Base-by-base conservation (phyloP, 345 rosid genomes). In the Sonneratia alba region DNA sequence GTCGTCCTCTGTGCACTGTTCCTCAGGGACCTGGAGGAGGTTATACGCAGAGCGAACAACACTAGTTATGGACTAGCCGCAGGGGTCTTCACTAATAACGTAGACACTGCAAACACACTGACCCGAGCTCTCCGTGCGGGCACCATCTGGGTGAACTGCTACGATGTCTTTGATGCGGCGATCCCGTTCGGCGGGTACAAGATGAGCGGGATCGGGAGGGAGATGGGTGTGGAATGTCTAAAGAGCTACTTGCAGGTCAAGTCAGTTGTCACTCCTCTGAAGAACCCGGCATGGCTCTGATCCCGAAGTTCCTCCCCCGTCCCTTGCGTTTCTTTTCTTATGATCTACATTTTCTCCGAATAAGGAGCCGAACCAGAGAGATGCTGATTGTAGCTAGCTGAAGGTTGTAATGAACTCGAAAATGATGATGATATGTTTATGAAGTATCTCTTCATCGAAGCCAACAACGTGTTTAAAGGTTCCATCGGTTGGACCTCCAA, bases 181-280 rank as follows among this genome's bases (percentile, higher is more conserved):
- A 83, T 91, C 74, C 98, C 98, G 40, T 91, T 94, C 72, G 98
- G 97, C 16, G 98, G 98, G 47, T 94, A 82, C 81, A 94, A 94
- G 82, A 90, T 90, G 96, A 94, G 96, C 70, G 98, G 98, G 7
- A 79, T 77, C 0, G 97, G 98, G 15, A 88, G 97, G 78, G 98
- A 91, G 79, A 91, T 91, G 82, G 92, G 98, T 36, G 74, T 86
- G 43, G 86, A 94, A 79, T 74, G 93, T 74, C 97, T 91, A 53
- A 76, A 0, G 72, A 87, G 81, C 77, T 94, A 91, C 87, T 81
- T 90, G 90, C 98, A 94, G 84, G 85, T 91, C 47, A 94, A 94
- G 83, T 92, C 96, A 67, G 98, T 91, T 71, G 96, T 94, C 37
- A 83, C 93, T 71, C 71, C 97, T 53, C 77, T 94, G 74, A 87